Base-by-base conservation (phyloP, 768 basidiomycete species). In the Roridomyces roridus region DNA sequence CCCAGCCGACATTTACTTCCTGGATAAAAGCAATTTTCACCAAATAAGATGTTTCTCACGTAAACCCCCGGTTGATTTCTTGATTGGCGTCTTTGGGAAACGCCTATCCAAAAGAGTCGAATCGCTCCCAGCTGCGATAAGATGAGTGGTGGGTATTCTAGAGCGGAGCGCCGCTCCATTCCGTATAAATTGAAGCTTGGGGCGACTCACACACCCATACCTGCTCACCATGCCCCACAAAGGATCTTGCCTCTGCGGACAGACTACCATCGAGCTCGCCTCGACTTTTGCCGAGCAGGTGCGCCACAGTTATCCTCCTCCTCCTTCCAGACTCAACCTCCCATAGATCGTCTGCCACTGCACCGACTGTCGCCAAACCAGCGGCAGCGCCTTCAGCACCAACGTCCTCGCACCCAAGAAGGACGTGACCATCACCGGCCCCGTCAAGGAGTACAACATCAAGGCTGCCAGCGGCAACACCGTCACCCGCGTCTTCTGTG, bases 371-470 rank as follows among this genome's bases (percentile, higher is more conserved):
- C 67, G 67, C 40, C 68, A 73, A 46, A 72, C 73, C 31, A 72
- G 71, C 46, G 75, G 75, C n/a, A 73, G 72, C 46, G 73, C 72
- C 6, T 77, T 72, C 67, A 73, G 71, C 64, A 74, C 74, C 60
- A 75, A 74, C 62, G 59, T 77, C 55, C 69, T 75, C 23, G 72
- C 67, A 5, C 68, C 69, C 11, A 64, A 73, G 55, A 72, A 68
- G 48, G 65, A 69, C 35, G 68, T 75, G 25, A 70, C 54, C 12
- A 73, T 75, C 60, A 65, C 44, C 1, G 75, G 74, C 0, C 72
- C 75, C 4, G 60, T 70, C n/a, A 71, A 71, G 49, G 56, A 67
- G 24, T 77, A 59, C 50, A 65, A 63, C 46, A 58, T 64, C 60
- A 70, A 68, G 34, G 73, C 67, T 0, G 56, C 69, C 21, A 72